Percentiles rank a stretch among this genome's conserved stretches.
Conservation (phyloP, 768 basidiomycete genomes). For the Mrakia frigida region DNA sequence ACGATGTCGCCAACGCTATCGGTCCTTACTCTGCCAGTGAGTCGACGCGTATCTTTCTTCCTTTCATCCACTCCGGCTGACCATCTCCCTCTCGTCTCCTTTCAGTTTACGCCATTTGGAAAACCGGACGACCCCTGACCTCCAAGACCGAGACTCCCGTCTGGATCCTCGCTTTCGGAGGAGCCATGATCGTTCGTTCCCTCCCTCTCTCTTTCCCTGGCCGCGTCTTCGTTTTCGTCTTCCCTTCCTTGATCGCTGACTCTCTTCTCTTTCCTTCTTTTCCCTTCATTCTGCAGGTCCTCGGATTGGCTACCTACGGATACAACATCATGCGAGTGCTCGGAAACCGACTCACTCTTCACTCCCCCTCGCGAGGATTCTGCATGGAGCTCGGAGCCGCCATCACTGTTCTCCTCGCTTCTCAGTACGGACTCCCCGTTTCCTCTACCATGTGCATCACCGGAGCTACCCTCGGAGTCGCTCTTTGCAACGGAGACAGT, state of each 20-base stretch:
- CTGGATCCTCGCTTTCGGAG: constrained; percentile 47
- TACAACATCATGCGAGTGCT: constrained; percentile 48
- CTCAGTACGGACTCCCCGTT: constrained; percentile 45
- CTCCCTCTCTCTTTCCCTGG: too few relatives aligned
- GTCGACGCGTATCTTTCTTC: constrained; percentile 16
- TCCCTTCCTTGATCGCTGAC: too few relatives aligned
- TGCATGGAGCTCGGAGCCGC: constrained; percentile 50
- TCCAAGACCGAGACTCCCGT: constrained; percentile 43
- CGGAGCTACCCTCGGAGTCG: constrained; percentile 41
- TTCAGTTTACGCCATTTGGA: constrained; percentile 43
- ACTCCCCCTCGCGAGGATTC: constrained; percentile 48
- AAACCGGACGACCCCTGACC: constrained; percentile 36
- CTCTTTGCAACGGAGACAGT: constrained; percentile 41
- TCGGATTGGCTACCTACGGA: constrained; percentile 43
- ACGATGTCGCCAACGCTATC: constrained; percentile 46
- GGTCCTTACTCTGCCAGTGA: constrained; percentile 46
- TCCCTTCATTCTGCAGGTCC: not conserved
- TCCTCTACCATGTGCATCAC: constrained; percentile 46
- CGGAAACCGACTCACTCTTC: constrained; percentile 47
- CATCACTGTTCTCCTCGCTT: constrained; percentile 49
- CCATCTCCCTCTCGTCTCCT: constrained; percentile 11
- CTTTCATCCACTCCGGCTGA: not conserved
- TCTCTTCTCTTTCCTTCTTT: too few relatives aligned
- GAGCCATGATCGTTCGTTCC: constrained; percentile 32
- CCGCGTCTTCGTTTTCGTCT: too few relatives aligned